Evolutionary conservation across 768 basidiomycete genomes (phyloP), one percentile per base, ranked within the genome.

Genomic region (Chalciporus pseudorubinellus): DNA sequence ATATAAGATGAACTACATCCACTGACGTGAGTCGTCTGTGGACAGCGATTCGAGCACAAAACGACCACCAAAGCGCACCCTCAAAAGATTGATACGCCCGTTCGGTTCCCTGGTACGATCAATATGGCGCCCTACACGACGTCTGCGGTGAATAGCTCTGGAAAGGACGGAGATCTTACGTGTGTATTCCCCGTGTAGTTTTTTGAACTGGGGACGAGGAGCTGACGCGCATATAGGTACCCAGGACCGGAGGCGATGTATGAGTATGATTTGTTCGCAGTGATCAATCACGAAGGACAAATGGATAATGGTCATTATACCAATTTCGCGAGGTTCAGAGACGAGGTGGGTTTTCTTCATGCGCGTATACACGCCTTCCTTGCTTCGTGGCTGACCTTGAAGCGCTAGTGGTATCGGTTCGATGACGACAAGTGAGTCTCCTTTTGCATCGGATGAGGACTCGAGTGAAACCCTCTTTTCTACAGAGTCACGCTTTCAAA

Each of bases 251-350:
- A 83, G 22, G 75, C 78, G 12, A 76, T 92, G 74, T 95, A 89
- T 66, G 84, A 89, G 43, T 98, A 95, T 64, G 91, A 95, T 63
- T 80, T 98, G 3, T 92, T 94, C 61, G 87, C 90, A 21, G 92
- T 97, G 34, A 87, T 98, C 52, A 93, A 90, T 59, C 94, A 98
- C 67, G 92, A 97, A 68, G 95, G 95, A 6, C 87, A 89, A 66
- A 83, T 97, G 62, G 87, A 95, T 67, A 95, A 92, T 49, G 95
- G 95, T 0, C 95, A 98, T 62, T 98, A 97, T 69, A 93, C 88
- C 24, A 89, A 87, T 65, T 94, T 80, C 67, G 86, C 89, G 14
- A 80, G 91, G 21, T 92, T 84, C 60, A 81, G 86, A 50, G 88
- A 95, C 61, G 92, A 93, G 73, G 88, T 91, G 57, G 53, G 86